Evolutionary conservation across 768 basidiomycete genomes (phyloP).

Genomic region (Pisolithus tinctorius): DNA sequence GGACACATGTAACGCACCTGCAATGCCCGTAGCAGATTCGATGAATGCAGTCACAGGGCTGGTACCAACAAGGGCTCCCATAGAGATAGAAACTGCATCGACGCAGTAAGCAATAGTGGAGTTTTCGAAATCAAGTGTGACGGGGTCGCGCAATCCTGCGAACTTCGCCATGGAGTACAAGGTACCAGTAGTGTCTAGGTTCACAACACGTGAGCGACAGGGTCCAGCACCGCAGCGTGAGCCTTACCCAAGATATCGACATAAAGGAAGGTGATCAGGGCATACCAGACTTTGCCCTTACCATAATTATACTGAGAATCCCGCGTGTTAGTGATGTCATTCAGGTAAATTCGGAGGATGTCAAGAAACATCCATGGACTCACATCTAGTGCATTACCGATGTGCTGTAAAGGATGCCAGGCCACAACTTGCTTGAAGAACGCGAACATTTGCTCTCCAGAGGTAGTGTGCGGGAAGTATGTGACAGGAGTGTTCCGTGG

Average conservation of each 20-base stretch:
- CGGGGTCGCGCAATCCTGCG: slow-evolving; percentile 78
- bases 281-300: slow-evolving; percentile 81
- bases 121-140: slow-evolving; percentile 82
- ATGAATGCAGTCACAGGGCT: slow-evolving; percentile 81
- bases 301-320: slow-evolving; percentile 34
- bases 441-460: slow-evolving; percentile 69
- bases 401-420: slow-evolving; percentile 55
- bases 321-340: background rate
- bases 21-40: slow-evolving; percentile 77
- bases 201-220: background rate
- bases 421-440: slow-evolving; percentile 83
- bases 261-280: slow-evolving; percentile 82
- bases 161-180: slow-evolving; percentile 90
- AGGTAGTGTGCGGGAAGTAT: slow-evolving; percentile 65
- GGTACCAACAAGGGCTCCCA: slow-evolving; percentile 74
- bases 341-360: too few species aligned
- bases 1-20: slow-evolving; percentile 35
- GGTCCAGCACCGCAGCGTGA: background rate
- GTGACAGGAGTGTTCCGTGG: slow-evolving; percentile 77
- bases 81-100: slow-evolving; percentile 74
- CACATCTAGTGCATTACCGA: slow-evolving; percentile 67
- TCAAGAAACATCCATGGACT: slow-evolving; percentile 11
- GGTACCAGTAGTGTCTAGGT: slow-evolving; percentile 50
- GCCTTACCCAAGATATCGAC: slow-evolving; percentile 74
- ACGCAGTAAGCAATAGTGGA: slow-evolving; percentile 79